A percentile compares a stretch with the other conserved stretches of the same genome.
Conservation (phyloP, 1,284 basidiomycete genomes). For the Microbotryum intermedium region DNA sequence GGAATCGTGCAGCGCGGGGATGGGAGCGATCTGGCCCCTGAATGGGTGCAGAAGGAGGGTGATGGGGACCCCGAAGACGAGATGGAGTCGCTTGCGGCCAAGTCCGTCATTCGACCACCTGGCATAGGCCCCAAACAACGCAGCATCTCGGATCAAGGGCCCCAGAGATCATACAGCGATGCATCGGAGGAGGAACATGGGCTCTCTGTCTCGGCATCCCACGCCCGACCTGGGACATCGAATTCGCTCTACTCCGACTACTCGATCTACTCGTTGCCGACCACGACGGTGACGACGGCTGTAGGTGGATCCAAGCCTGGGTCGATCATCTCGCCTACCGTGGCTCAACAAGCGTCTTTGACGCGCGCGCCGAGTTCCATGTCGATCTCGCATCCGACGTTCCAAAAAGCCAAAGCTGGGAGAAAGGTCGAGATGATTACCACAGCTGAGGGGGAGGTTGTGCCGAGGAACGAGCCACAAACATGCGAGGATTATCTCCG, state of each 20-base stretch:
- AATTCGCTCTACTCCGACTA: slow-evolving; percentile 15
- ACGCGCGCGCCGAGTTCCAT: no score
- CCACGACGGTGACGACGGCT: background rate
- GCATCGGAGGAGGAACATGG: no score
- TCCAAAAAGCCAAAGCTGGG: no score
- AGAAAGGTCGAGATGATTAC: no score
- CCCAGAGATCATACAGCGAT: background rate
- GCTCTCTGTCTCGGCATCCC: background rate
- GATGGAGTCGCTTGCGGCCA: background rate
- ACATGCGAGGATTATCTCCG: slow-evolving; percentile 24
- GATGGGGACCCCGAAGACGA: background rate
- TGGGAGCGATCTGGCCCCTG: background rate
- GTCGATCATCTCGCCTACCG: no score
- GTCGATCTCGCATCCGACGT: no score
- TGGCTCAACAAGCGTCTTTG: no score
- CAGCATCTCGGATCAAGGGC: slow-evolving; percentile 7
- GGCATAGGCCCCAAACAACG: background rate
- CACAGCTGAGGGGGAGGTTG: no score
- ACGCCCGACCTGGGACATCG: background rate
- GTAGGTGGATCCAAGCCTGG: no score
- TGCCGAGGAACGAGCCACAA: slow-evolving; percentile 3
- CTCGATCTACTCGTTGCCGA: slow-evolving; percentile 15
- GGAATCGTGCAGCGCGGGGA: background rate
- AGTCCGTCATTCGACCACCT: no score
- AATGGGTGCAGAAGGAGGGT: background rate